phyloP scores from a whole-genome alignment of 805 yeast species.

The Wickerhamiella shivajii region DNA sequence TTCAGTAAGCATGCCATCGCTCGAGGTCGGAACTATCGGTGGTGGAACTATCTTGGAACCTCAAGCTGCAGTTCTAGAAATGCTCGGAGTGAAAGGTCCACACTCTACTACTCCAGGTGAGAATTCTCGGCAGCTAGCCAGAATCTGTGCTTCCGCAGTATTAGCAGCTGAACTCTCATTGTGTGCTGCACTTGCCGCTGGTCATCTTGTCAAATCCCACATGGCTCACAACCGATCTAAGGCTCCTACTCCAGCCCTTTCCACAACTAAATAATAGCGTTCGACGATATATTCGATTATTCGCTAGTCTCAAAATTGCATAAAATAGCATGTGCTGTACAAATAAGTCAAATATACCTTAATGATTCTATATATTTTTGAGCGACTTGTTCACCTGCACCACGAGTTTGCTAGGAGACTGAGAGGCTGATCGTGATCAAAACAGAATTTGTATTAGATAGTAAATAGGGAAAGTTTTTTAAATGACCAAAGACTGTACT shows the following conservation, averaged over 20 bases:
- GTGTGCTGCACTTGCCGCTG: slow-evolving; percentile 94
- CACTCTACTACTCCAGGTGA: slow-evolving; percentile 87
- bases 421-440: too few species aligned
- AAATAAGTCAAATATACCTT: too few species aligned
- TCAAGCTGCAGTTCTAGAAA: slow-evolving; percentile 89
- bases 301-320: too few species aligned
- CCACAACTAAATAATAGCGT: too few species aligned
- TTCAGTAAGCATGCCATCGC: slow-evolving; percentile 98
- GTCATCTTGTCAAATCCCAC: slow-evolving; percentile 94
- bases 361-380: too few species aligned
- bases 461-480: too few species aligned
- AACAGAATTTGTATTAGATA: too few species aligned
- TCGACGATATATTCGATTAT: too few species aligned
- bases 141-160: slow-evolving; percentile 84
- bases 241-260: slow-evolving; percentile 28
- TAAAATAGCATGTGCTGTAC: too few species aligned
- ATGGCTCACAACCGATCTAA: slow-evolving; percentile 84
- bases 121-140: slow-evolving; percentile 86
- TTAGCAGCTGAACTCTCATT: slow-evolving; percentile 91
- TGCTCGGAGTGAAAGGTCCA: slow-evolving; percentile 91
- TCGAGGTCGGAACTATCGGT: slow-evolving; percentile 98
- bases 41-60: slow-evolving; percentile 98
- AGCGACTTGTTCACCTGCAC: too few species aligned
- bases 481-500: too few species aligned
- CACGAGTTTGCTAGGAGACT: too few species aligned